Conservation (phyloP, 306 rosid genomes). For the Luffa aegyptiaca region DNA sequence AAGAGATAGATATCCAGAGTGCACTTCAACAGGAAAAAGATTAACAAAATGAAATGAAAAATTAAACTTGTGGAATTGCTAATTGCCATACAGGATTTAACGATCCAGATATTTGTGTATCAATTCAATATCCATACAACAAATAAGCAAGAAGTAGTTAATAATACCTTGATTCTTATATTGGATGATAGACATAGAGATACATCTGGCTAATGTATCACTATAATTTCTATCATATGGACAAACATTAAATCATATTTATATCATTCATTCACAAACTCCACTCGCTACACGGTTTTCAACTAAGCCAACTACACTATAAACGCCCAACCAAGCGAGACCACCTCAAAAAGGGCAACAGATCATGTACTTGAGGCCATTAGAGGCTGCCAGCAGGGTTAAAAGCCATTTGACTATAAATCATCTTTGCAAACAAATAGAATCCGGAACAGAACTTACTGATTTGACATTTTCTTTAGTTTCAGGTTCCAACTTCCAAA, state of each 20-base stretch:
- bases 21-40: background rate
- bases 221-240: background rate
- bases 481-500: background rate
- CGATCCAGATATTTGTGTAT: background rate
- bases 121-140: background rate
- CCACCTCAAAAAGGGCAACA: background rate
- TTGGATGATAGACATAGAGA: background rate
- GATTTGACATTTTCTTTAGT: background rate
- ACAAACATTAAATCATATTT: background rate
- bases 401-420: background rate
- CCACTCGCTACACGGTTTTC: background rate
- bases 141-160: background rate
- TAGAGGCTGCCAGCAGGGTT: background rate
- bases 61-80: background rate
- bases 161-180: background rate
- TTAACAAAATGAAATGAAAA: background rate
- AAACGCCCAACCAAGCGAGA: background rate
- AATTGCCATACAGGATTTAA: background rate
- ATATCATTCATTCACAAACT: background rate
- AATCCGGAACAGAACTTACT: background rate
- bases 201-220: background rate
- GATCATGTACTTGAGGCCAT: background rate
- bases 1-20: background rate
- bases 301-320: background rate
- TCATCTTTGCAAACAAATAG: background rate